Base-by-base conservation (phyloP, 805 yeast species). In the Saturnispora hagleri region DNA sequence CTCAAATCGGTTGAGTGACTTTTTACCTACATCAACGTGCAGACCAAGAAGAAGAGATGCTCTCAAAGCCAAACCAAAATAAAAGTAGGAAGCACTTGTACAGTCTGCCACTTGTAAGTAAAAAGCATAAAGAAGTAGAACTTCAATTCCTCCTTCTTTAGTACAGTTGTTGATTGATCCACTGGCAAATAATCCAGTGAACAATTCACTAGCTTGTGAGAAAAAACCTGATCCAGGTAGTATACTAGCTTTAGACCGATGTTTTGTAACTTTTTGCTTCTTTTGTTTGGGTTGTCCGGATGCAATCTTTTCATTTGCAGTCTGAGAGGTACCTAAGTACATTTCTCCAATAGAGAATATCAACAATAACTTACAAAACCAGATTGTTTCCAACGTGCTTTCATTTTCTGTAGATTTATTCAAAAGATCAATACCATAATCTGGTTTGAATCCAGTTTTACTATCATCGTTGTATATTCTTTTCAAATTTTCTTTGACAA, bases 51-150 rank as follows among this genome's bases (percentile, higher is more conserved):
- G 80, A 51, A 86, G 69, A 7, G 89, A 81, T 0, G 90, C 81
- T 53, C 90, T 71, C 36, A 86, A 64, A 0, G 91, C 91, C 53
- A 82, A 73, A 3, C 90, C 90, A 66, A 86, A 84, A 65, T 85
- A 86, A 60, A 86, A 84, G 59, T 86, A 86, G 3, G 90, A 84
- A 0, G 90, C 86, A 7, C 85, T 82, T 1, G 90, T 86, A 61
- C 89, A 84, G 62, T 86, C 95, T 0, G 91, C 91, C 27, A 86
- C 91, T 64, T 86, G 95, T 31, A 86, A 68, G 62, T 83, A 86
- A 60, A 86, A 86, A 0, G 91, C 91, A 67, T 85, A 85, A 17
- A 86, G 67, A 26, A 86, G 65, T 70, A 84, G 71, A 2, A 84
- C 89, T 63, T 86, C 95, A 22, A 86, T 77, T 53, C 90, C 89